Base-by-base conservation (phyloP, 2,329 filamentous ascomycete genomes). In the Xylariaceae sp. region DNA sequence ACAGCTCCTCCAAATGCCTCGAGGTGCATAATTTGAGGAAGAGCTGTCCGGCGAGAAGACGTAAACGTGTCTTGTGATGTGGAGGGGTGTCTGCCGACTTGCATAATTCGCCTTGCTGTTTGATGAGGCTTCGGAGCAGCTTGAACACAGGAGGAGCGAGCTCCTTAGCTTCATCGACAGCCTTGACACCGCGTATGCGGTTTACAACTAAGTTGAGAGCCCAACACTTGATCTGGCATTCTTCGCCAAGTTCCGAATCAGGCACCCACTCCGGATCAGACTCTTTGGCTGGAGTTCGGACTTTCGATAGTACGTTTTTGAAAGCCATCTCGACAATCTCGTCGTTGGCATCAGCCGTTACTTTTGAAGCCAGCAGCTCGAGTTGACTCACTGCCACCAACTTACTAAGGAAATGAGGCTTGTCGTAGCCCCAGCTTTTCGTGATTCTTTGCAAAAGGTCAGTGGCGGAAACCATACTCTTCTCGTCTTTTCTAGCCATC, bases 171-270 rank as follows among this genome's bases (percentile, higher is more conserved):
- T 72, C 70, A 4, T 73, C 65, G 13, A 64, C 56, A 35, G 79
- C 73, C 34, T 73, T 65, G 61, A 60, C 76, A 45, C 62, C 85
- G 30, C 90, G 81, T 15, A 95, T 74, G 40, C 87, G 81, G 62
- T 97, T 97, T 44, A 93, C 88, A 19, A 97, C 72, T 13, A 89
- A 85, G 60, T 85, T 91, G 36, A 97, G 69, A 2, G 90, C 86
- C 70, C 89, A 83, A 42, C 82, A 79, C 64, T 97, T 96, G 16
- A 89, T 85, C 45, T 83, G 77, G 13, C 88, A 84, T 57, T 95
- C 89, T 39, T 91, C 81, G 49, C 95, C 87, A 49, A 89, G 67
- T 26, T 79, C 74, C 11, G 78, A 74, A 43, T 85, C 78, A 12
- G 80, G 71, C 13, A 83, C 79, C 85, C 88, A 91, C 4, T 73